These are phyloP conservation scores for Apiotrichum domesticum DNA, from an alignment of 1,284 basidiomycete species.

Conservation along the genomic window DNA sequence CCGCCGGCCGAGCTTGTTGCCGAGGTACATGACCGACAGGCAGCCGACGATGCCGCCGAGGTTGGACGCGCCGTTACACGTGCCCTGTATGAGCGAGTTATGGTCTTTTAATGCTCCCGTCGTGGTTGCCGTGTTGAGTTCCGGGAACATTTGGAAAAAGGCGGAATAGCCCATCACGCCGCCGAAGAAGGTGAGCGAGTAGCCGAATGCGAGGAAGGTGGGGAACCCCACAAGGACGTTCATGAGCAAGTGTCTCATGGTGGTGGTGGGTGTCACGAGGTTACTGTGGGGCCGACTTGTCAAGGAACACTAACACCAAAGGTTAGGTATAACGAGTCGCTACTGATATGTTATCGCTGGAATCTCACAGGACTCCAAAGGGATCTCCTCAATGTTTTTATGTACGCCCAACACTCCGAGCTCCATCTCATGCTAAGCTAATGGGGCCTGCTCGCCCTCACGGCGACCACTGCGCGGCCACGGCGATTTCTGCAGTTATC, in stretches of 20 bases:
- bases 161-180: constrained; percentile 22
- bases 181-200: constrained; percentile 21
- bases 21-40: constrained; percentile 36
- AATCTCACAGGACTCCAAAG: no score
- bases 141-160: constrained; percentile 22
- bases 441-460: no score
- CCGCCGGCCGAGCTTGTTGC: constrained; percentile 41
- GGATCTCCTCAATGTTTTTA: no score
- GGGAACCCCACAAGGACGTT: constrained; percentile 27
- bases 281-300: no score
- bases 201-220: constrained; percentile 29
- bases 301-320: no score
- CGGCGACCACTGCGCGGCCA: no score
- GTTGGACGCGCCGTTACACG: constrained; percentile 35
- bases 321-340: no score
- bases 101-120: constrained; percentile 21
- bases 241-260: constrained; percentile 17
- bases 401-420: no score
- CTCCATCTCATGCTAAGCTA: no score
- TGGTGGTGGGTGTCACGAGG: background rate
- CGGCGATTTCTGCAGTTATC: no score
- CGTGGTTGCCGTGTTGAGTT: constrained; percentile 24
- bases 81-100: constrained; percentile 36
- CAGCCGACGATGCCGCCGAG: constrained; percentile 42
- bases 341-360: no score